Percentiles rank a stretch among this genome's conserved stretches.
Evolutionary conservation across 495 filamentous ascomycete species (phyloP).

Genomic region (Hypoxylon cercidicola): DNA sequence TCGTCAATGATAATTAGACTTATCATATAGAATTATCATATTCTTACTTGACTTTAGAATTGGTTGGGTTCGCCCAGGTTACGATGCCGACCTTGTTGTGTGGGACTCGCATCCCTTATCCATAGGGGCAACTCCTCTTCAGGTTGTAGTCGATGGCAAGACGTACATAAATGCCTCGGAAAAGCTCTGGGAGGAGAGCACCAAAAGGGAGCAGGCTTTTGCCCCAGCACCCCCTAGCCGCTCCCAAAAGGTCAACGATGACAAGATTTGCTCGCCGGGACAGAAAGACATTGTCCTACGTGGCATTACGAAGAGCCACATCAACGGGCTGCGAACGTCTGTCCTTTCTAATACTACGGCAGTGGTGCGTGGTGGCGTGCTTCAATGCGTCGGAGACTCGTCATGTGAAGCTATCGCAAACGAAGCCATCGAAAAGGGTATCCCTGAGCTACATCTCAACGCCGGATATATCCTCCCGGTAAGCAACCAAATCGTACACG

Average conservation of each 20-base stretch:
- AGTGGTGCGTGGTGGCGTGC: slow-evolving; percentile 2
- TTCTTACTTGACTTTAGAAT: slow-evolving; percentile 33
- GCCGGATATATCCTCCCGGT: slow-evolving; percentile 6
- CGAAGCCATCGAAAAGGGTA: neutral
- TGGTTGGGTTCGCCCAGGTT: slow-evolving; percentile 58
- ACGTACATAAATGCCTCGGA: slow-evolving; percentile 2
- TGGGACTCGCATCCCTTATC: slow-evolving; percentile 63
- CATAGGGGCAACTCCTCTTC: slow-evolving; percentile 58
- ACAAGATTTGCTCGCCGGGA: neutral
- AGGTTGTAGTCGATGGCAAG: slow-evolving; percentile 62
- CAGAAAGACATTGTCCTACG: slow-evolving; percentile 6
- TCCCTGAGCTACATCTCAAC: neutral
- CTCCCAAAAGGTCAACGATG: slow-evolving; percentile 1
- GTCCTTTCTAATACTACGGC: neutral
- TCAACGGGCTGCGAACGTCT: slow-evolving; percentile 1
- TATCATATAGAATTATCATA: neutral
- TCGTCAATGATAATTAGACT: neutral
- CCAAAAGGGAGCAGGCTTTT: neutral
- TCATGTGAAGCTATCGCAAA: neutral
- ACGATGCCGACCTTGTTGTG: slow-evolving; percentile 65
- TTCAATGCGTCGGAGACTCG: neutral
- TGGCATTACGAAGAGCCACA: slow-evolving; percentile 1
- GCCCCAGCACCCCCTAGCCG: slow-evolving; percentile 1
- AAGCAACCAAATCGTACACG: neutral
- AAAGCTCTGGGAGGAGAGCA: slow-evolving; percentile 1